Evolutionary conservation across 768 basidiomycete genomes (phyloP), one percentile per base, ranked within the genome.

Genomic region (Russula emetica): DNA sequence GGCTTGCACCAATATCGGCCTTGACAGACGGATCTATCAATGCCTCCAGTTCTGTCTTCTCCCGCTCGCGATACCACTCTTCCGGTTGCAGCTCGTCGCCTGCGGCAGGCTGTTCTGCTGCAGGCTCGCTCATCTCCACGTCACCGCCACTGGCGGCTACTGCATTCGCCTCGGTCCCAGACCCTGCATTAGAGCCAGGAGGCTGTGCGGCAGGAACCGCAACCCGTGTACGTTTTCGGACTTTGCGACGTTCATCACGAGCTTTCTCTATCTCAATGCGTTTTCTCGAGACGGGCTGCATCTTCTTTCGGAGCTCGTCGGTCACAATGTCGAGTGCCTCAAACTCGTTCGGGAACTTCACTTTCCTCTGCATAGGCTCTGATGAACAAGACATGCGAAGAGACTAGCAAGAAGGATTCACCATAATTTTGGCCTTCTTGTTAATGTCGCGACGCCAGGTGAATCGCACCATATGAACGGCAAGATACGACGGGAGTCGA

Each of bases 341-440:
- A 60, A 93, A 86, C 68, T 96, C 93, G 49, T 85, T 80, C 1
- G 90, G 86, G 74, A 98, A 98, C 75, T 94, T 97, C 64, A 99
- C 94, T 79, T 87, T 90, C 52, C 89, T 84, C 90, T 92, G 70
- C 47, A 54, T 26, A 16, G 38, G 14, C 10, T 14, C 30, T 36
- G 18, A 18, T 64, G 26, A 51, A 11, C 32, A 36, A 34, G 24
- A 47, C 24, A 14, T 7, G 16, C 10, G 13, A 5, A 10, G 26
- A 36, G 3, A n/a, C 14, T 44, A 3, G 42, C 18, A 20, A 32
- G 20, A 57, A 36, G 16, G 45, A 4, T 34, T 69, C 64, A 90
- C 90, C 96, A 99, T 94, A 73, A 98, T 96, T 77, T 99, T 98
- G 2, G 96, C 86, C 72, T 98, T 98, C 78, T 88, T 93, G 57